A percentile compares a stretch with the other conserved stretches of the same genome.
phyloP scores from a whole-genome alignment of 1,139 yeast species.

The Cylindricascospora bacillispora region DNA sequence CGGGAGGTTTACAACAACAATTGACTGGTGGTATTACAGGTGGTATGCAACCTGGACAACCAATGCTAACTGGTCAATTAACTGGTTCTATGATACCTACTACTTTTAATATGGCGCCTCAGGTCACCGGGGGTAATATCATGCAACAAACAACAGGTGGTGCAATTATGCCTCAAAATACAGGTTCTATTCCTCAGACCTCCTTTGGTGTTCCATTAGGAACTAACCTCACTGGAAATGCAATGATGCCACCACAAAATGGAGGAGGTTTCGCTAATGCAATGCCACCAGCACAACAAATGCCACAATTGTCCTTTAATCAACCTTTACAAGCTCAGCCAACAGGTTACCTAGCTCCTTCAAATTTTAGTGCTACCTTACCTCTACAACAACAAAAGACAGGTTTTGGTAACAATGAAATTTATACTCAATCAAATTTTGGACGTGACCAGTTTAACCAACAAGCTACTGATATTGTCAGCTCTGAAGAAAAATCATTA shows the following conservation, averaged over 20 bases:
- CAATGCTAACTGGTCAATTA: conserved; percentile 23
- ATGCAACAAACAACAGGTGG: conserved; percentile 13
- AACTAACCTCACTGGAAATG: conserved; percentile 19
- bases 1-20: conserved; percentile 1
- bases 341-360: conserved; percentile 29
- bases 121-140: conserved; percentile 5
- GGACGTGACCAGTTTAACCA: conserved; percentile 16
- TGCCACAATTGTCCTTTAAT: conserved; percentile 8
- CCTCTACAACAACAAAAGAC: conserved; percentile 42
- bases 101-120: conserved; percentile 2
- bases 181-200: conserved; percentile 24
- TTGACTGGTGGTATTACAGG: conserved; percentile 1
- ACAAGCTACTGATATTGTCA: conserved; percentile 45
- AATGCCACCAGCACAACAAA: conserved; percentile 9
- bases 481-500: conserved; percentile 73
- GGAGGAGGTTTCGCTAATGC: conserved; percentile 31
- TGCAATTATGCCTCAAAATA: conserved; percentile 14
- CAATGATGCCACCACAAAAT: conserved; percentile 31
- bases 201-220: conserved; percentile 12
- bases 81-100: conserved; percentile 4
- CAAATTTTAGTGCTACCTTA: conserved; percentile 22
- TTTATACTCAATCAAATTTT: conserved; percentile 23
- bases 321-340: conserved; percentile 27
- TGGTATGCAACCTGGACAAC: conserved; percentile 6
- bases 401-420: conserved; percentile 30